A percentile compares a stretch with the other conserved stretches of the same genome.
phyloP scores from a whole-genome alignment of 768 basidiomycete species.

The Agrocybe chaxingu region DNA sequence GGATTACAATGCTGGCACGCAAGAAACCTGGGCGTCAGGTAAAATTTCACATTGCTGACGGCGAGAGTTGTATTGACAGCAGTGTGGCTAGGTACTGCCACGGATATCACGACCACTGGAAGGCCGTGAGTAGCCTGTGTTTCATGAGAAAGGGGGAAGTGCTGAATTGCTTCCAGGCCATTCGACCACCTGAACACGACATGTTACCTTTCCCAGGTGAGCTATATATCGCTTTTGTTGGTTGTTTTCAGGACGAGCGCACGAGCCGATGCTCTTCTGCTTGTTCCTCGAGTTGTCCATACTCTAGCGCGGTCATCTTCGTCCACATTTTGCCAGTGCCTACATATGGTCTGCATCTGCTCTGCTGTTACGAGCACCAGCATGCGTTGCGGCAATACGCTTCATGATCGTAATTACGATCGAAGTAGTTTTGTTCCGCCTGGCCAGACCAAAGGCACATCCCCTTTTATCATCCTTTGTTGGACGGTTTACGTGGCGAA shows the following conservation, averaged over 20 bases:
- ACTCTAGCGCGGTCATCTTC: too few species aligned
- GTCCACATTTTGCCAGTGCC: too few species aligned
- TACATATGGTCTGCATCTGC: too few species aligned
- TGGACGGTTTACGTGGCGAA: too few species aligned
- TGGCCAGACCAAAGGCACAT: too few species aligned
- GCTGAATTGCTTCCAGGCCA: slow-evolving; percentile 36
- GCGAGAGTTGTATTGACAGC: slow-evolving; percentile 7
- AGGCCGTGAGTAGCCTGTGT: slow-evolving; percentile 59
- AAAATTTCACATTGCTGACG: slow-evolving; percentile 35
- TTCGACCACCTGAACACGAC: slow-evolving; percentile 63
- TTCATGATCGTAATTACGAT: too few species aligned
- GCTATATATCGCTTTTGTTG: slow-evolving; percentile 2
- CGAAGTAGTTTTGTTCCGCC: too few species aligned
- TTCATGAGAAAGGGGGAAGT: not conserved
- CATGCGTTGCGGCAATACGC: too few species aligned
- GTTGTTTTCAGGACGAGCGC: not conserved
- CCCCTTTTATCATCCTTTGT: too few species aligned
- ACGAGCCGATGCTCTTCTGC: not conserved
- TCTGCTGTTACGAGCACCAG: too few species aligned
- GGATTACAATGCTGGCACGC: slow-evolving; percentile 79
- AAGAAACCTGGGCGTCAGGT: slow-evolving; percentile 57
- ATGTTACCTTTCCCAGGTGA: slow-evolving; percentile 71
- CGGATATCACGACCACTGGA: slow-evolving; percentile 69
- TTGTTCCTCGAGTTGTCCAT: too few species aligned
- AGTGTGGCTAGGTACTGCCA: slow-evolving; percentile 40